Evolutionary conservation across 164 flowering plant genomes (phyloP), one percentile per base, ranked within the genome.

Genomic region (Umbilicus rupestris): DNA sequence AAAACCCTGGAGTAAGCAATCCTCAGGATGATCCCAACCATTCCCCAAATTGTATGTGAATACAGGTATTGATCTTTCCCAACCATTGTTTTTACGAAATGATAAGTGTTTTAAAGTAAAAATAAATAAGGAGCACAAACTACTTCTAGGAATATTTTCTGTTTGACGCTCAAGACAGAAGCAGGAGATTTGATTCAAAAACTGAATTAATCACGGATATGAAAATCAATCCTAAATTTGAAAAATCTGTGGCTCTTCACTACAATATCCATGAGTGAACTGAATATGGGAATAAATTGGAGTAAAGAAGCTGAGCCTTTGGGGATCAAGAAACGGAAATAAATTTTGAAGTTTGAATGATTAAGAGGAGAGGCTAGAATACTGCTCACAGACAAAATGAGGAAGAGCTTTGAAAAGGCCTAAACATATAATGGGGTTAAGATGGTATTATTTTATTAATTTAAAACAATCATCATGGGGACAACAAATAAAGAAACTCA

Each of bases 1-100:
- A 87, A 88, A 7, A 87, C 88, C 73, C 88, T 81, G 1, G 92
- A 86, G 78, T 86, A 87, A 69, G 87, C 87, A 50, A 87, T 83
- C 70, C 85, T 79, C 0, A 85, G 84, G 85, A 88, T 80, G 70
- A 85, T 88, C 91, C 89, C 82, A 72, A 79, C 85, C 94, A 91
- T 84, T 70, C 78, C 82, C 46, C 81, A 71, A 33, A 81, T 85
- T 19, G 60, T 73, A 42, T 76, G 74, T 37, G 82, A 78, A 58
- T 60, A 74, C 64, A 80, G 80, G 85, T 82, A 77, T 6, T 41
- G 44, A 22, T 76, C 74, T 20, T 74, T 72, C 24, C 72, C 63
- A 70, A 68, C 68, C 95, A 83, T 86, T 75, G 80, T 76, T 52
- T n/a, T 39, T 28, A 39, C 3, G 24, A 52, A 63, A 31, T 39